Base-by-base conservation (phyloP, 495 filamentous ascomycete species). In the Cercophora sp. region DNA sequence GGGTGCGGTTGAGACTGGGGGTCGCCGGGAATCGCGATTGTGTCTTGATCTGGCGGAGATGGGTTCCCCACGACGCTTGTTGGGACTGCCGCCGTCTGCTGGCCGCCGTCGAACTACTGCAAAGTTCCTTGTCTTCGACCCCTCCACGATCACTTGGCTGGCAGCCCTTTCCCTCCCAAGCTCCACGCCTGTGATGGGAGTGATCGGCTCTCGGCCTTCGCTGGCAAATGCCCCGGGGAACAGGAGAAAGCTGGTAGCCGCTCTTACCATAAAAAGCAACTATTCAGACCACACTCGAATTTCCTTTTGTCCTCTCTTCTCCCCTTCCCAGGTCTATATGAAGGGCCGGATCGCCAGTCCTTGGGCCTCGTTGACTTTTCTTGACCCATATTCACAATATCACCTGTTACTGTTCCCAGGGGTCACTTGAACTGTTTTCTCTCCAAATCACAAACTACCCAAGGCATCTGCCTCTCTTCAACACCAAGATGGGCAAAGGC, bases 401-500 rank as follows among this genome's bases (percentile, higher is more conserved):
- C 29, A 32, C 29, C n/a, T n/a, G n/a, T n/a, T n/a, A n/a, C n/a
- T n/a, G n/a, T n/a, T 32, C 29, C 6, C 29, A 6, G 18, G 18
- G 6, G n/a, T 9, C 40, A 5, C 16, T 25, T 43, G 8, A 8
- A 39, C 19, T 32, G 20, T 25, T 0, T 27, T 25, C 15, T 24
- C 8, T 23, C 2, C 13, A 43, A 1, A 11, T 19, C 10, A 5
- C 20, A 42, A 10, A 10, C 8, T 3, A 18, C 40, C 40, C 40
- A 18, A 43, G 16, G 18, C 36, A 25, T 18, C 18, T 22, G 23
- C 16, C 2, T 24, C 8, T 13, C 22, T 25, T 22, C 25, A 2
- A 41, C 29, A 26, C 22, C 13, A 46, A 39, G 31, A 75, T 72
- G 72, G 66, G 67, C 24, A 66, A 67, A 36, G 61, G 63, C 32